Evolutionary conservation across 805 yeast species (phyloP), one percentile per base, ranked within the genome.

Genomic region (Kodamaea kakaduensis): DNA sequence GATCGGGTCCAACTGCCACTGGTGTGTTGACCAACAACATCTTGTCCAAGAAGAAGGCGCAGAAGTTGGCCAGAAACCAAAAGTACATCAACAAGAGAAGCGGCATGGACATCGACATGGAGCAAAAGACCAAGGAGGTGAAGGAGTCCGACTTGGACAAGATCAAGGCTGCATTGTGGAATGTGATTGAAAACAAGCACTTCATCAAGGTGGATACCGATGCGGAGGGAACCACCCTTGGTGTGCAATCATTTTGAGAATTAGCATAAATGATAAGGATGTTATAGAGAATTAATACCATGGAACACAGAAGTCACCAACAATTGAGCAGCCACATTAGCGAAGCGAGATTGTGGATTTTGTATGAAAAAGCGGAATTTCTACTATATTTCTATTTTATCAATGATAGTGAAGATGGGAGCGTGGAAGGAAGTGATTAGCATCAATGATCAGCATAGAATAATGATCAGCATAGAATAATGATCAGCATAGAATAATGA

Each of bases 191-290:
- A 37, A 84, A 78, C 52, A 57, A 70, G 24, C 65, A 65, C 21
- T 69, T 70, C 13, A 59, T 76, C 40, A 59, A 66, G 20, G 56
- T 69, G 30, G 57, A 64, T 17, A 50, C 59, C 7, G 58, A 68
- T 17, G 84, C 86, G 24, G 77, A 78, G 52, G 96, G 96, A 39
- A 88, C 96, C 21, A 82, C 94, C 9, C 61, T 88, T 45, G 96
- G 96, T 26, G 78, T 81, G 19, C 88, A 87, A 34, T 58, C 71
- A 43, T 56, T 78, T 68, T 64, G n/a, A n/a, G n/a, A n/a, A n/a
- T n/a, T 22, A 13, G 25, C 10, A 22, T 22, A n/a, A n/a, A 10
- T 17, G 13, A 18, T 29, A 23, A 15, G 26, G 14, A 23, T 17
- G 16, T 23, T 31, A 21, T 28, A 28, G 16, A 31, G n/a, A n/a